Evolutionary conservation across 75 land plant species (phyloP), one percentile per base, ranked within the genome.

Genomic region (Ceratopteris richardii): DNA sequence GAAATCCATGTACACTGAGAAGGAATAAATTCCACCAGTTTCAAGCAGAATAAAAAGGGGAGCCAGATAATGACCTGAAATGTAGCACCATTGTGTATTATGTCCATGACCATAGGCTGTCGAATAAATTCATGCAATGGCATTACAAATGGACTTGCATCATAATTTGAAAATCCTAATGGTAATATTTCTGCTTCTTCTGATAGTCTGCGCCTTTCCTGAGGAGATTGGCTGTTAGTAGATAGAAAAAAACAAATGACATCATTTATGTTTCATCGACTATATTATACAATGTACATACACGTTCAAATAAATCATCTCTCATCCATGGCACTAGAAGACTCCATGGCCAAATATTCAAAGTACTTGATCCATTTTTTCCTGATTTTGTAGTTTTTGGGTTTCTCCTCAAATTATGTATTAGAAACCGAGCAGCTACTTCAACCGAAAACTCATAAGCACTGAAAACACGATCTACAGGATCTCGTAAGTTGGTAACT

Each of bases 291-390:
- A 33, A 3, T 33, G 37, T 23, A 37, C 72, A 57, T 86, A 89
- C 96, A 75, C 98, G 80, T 47, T 59, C 74, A 66, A 90, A 90
- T 12, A 94, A 70, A 51, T 94, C 96, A 26, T 80, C 77, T 56
- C 83, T 80, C 87, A 94, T 86, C 82, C 97, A 85, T n/a, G 98
- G 98, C 51, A 94, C 91, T 71, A 94, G 77, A 69, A 86, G 83
- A 57, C 87, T 90, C 96, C 98, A 94, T 12, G 98, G 98, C 98
- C 98, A 94, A 42, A 94, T 90, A 69, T 83, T 80, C 31, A 94
- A 64, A 6, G 96, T 94, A 69, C 96, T 94, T 16, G 82, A 63
- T 51, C 72, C 84, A 31, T 64, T 39, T 19, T n/a, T 47, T n/a
- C 21, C 16, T 61, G 19, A n/a, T 17, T 1, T 30, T 14, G 1